phyloP scores from a whole-genome alignment of 805 yeast genomes.

The Schizosaccharomyces japonicus region DNA sequence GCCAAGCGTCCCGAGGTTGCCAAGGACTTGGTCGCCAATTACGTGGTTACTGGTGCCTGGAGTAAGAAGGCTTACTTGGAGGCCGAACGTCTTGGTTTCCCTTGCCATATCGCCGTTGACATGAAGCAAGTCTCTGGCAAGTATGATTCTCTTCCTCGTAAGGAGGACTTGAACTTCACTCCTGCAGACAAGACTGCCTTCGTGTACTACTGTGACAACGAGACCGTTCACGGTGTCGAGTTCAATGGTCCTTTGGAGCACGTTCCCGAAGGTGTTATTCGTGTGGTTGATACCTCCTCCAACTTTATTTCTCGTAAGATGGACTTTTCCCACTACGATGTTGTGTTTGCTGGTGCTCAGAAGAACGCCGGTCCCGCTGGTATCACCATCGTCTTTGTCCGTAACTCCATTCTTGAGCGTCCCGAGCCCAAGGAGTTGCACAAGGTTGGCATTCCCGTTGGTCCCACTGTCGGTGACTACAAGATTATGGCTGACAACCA shows the following conservation, averaged over 20 bases:
- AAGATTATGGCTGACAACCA: slow-evolving; percentile 70
- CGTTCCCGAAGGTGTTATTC: slow-evolving; percentile 43
- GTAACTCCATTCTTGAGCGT: slow-evolving; percentile 43
- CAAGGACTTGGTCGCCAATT: slow-evolving; percentile 32
- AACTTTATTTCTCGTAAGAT: slow-evolving; percentile 61
- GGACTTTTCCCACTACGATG: slow-evolving; percentile 66
- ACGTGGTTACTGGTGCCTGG: slow-evolving; percentile 86
- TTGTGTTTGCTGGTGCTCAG: slow-evolving; percentile 77
- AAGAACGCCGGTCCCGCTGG: slow-evolving; percentile 96
- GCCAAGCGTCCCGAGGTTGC: slow-evolving; percentile 30
- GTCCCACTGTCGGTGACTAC: slow-evolving; percentile 74
- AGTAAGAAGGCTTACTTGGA: slow-evolving; percentile 71
- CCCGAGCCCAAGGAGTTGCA: slow-evolving; percentile 39
- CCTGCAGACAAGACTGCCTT: slow-evolving; percentile 45
- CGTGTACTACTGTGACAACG: slow-evolving; percentile 84
- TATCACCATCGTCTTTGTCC: slow-evolving; percentile 70
- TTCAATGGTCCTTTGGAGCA: slow-evolving; percentile 29
- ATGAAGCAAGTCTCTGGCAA: slow-evolving; percentile 29
- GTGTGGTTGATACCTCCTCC: slow-evolving; percentile 89
- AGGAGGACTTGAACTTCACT: slow-evolving; percentile 31
- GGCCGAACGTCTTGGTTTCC: slow-evolving; percentile 60
- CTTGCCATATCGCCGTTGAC: slow-evolving; percentile 42
- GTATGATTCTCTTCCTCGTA: slow-evolving; percentile 39
- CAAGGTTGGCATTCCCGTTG: slow-evolving; percentile 40
- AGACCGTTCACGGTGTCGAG: slow-evolving; percentile 89